Evolutionary conservation across 345 rosid genomes (phyloP).

Genomic region (Heritiera fomes): DNA sequence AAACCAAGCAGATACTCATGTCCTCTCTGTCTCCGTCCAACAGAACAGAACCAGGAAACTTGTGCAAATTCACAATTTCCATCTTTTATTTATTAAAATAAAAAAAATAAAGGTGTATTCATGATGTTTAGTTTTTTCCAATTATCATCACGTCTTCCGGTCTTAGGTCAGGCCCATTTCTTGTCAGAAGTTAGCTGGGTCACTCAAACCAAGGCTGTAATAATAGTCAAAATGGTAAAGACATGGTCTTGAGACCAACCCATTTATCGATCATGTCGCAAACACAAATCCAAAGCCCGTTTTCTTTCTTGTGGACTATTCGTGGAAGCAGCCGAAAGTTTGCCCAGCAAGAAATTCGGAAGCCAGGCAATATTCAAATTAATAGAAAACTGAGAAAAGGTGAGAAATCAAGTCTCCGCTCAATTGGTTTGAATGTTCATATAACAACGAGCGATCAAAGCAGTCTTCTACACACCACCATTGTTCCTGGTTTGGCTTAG

Average conservation of each 20-base stretch:
- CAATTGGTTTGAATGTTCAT: neutral
- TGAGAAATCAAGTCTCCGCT: neutral
- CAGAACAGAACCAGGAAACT: neutral
- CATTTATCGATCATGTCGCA: neutral
- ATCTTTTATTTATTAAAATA: no score
- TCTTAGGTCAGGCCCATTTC: neutral
- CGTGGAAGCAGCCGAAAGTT: neutral
- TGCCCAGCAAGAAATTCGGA: neutral
- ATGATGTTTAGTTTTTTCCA: neutral
- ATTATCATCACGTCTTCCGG: neutral
- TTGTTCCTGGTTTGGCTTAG: neutral
- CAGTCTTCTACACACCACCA: neutral
- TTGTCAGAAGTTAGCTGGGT: neutral
- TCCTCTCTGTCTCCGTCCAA: neutral
- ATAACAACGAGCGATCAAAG: neutral
- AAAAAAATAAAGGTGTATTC: no score
- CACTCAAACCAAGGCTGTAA: neutral
- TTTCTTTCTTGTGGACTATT: neutral
- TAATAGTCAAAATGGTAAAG: neutral
- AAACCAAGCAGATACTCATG: conserved; percentile 19
- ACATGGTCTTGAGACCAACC: neutral
- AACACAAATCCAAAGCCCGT: neutral
- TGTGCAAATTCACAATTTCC: neutral
- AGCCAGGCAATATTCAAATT: neutral
- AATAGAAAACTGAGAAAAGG: neutral